phyloP scores from a whole-genome alignment of 768 basidiomycete species.

The Termitomyces sp. region DNA sequence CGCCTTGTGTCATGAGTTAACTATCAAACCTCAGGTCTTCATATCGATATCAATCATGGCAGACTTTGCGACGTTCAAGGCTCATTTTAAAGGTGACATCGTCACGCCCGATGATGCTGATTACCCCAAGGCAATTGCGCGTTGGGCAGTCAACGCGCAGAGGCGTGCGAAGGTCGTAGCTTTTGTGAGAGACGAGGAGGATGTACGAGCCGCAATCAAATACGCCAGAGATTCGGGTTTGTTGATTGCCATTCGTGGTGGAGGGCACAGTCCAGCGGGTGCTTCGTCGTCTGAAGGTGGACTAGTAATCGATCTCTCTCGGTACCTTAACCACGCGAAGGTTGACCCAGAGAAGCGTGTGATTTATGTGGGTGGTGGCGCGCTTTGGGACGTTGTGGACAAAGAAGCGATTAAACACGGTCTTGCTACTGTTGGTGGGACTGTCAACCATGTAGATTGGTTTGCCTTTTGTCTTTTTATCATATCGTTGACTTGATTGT shows the following conservation, averaged over 20 bases:
- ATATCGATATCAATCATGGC: neutral
- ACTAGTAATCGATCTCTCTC: slow-evolving; percentile 34
- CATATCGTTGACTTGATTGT: neutral
- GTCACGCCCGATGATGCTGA: slow-evolving; percentile 8
- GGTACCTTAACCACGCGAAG: slow-evolving; percentile 15
- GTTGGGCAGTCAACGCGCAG: slow-evolving; percentile 17
- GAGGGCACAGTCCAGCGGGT: slow-evolving; percentile 33
- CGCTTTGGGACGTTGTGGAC: slow-evolving; percentile 34
- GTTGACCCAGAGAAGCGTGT: slow-evolving; percentile 28
- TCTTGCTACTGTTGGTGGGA: slow-evolving; percentile 32
- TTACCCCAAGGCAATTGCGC: slow-evolving; percentile 13
- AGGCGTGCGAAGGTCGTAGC: slow-evolving; percentile 15
- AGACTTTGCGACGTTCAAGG: slow-evolving; percentile 2
- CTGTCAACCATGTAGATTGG: slow-evolving; percentile 41
- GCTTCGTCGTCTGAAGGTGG: slow-evolving; percentile 33
- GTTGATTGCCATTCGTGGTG: slow-evolving; percentile 30
- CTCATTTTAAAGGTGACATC: slow-evolving; percentile 14
- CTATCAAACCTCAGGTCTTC: neutral
- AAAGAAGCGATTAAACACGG: slow-evolving; percentile 30
- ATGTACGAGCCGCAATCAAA: slow-evolving; percentile 12
- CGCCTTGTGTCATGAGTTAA: neutral
- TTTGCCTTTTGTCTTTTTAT: too few species aligned
- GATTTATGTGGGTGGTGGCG: slow-evolving; percentile 34
- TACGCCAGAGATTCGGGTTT: slow-evolving; percentile 14
- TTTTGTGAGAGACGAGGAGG: slow-evolving; percentile 14